Evolutionary conservation across 345 rosid species (phyloP).

Genomic region (Stellera chamaejasme): DNA sequence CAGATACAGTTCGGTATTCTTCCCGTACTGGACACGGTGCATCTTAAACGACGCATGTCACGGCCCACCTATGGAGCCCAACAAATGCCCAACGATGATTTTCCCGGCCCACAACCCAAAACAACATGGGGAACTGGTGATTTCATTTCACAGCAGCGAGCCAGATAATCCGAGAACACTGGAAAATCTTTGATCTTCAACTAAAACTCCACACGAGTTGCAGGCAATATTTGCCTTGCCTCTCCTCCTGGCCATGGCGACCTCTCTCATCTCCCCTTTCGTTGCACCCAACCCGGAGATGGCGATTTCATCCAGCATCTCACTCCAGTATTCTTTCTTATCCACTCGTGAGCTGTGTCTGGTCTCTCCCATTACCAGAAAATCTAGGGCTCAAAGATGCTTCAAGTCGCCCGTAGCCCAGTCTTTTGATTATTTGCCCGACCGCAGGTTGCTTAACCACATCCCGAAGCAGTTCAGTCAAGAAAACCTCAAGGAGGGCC

Average conservation of each 20-base stretch:
- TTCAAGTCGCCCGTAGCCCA: slow-evolving; percentile 32
- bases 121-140: neutral
- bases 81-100: neutral
- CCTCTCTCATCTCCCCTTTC: slow-evolving; percentile 40
- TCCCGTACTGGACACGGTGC: no score
- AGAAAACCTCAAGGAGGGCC: slow-evolving; percentile 70
- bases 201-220: neutral
- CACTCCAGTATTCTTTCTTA: slow-evolving; percentile 35
- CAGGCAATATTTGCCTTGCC: neutral
- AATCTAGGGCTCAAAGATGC: slow-evolving; percentile 18
- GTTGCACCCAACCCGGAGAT: slow-evolving; percentile 32
- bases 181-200: neutral
- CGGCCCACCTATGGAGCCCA: no score
- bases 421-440: no score
- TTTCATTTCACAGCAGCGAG: neutral
- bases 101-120: neutral
- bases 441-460: slow-evolving; percentile 29
- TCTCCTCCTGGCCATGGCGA: slow-evolving; percentile 38
- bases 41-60: no score
- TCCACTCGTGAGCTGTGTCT: slow-evolving; percentile 29
- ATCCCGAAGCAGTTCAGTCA: slow-evolving; percentile 77
- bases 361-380: slow-evolving; percentile 13
- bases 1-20: no score
- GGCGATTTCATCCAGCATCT: slow-evolving; percentile 13
- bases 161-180: neutral